Evolutionary conservation across 2,329 filamentous ascomycete genomes (phyloP), one percentile per base, ranked within the genome.

Genomic region (Neospermospora avenae): DNA sequence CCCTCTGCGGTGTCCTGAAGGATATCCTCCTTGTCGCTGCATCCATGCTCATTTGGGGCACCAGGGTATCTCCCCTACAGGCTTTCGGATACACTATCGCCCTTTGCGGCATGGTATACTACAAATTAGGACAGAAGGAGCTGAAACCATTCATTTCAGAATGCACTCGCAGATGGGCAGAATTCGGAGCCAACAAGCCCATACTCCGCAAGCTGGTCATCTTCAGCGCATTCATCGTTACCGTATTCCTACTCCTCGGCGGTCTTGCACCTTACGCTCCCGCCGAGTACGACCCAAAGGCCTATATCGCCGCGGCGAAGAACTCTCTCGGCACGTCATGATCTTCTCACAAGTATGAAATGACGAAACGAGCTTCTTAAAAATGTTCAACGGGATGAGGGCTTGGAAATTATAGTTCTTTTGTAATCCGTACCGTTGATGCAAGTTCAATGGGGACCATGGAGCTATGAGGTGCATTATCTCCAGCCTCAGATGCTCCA

Each of bases 1-100:
- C 91, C 34, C 87, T 95, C 49, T 93, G 89, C 72, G 90, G 90
- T 79, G 90, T 95, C 41, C 85, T 95, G 65, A 95, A 93, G 82
- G 90, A 95, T 75, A 90, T 95, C 61, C 83, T 95, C 70, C 87
- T 95, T 54, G 90, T 95, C 61, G 79, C 81, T 56, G 88, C 88
- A 48, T 92, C 89, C 63, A 91, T 93, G 85, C 75, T 90, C 66
- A 90, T 93, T 75, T 93, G 90, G 87, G 84, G 84, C 68, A 90
- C 90, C 64, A 84, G 87, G 55, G 87, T 93, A 65, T 85, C 88
- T 16, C 78, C 78, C 58, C 83, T 93, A 59, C 90, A 95, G 79
- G 87, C 89, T 74, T 92, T 93, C 73, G 90, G 90, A 68, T 95
- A 93, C 82, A 83, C 81, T 74, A 90, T 93, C 72, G 89, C 90